phyloP scores from a whole-genome alignment of 2,329 filamentous ascomycete species.

The Aspergillus sp. region DNA sequence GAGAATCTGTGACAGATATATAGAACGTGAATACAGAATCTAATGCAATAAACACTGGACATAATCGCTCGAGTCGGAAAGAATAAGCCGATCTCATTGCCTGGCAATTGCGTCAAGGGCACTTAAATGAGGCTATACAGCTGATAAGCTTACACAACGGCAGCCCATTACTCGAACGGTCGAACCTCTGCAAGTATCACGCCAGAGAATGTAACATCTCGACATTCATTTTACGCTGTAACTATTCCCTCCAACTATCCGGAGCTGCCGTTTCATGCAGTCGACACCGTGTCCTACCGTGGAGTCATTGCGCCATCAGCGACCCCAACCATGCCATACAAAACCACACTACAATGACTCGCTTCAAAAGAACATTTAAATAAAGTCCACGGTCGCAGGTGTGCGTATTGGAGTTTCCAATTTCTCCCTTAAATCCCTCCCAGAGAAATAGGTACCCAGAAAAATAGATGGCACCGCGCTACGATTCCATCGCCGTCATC shows the following conservation, averaged over 20 bases:
- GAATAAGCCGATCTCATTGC: neutral
- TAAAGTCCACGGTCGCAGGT: too few species aligned
- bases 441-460: neutral
- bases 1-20: too few species aligned
- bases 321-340: neutral
- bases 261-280: neutral
- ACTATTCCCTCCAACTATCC: too few species aligned
- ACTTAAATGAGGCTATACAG: conserved; percentile 5
- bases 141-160: neutral
- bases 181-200: too few species aligned
- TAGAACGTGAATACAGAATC: too few species aligned
- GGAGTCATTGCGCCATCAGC: conserved; percentile 4
- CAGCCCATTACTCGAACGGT: neutral
- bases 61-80: neutral
- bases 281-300: neutral
- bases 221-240: neutral
- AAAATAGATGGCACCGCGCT: neutral
- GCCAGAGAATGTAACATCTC: neutral
- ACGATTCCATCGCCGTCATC: conserved; percentile 9
- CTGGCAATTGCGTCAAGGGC: neutral
- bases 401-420: neutral
- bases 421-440: neutral
- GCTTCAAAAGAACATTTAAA: too few species aligned
- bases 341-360: neutral
- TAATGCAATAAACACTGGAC: too few species aligned